These are phyloP conservation scores for Salix koriyanagi DNA, from an alignment of 345 rosid species.

Conservation along the genomic window DNA sequence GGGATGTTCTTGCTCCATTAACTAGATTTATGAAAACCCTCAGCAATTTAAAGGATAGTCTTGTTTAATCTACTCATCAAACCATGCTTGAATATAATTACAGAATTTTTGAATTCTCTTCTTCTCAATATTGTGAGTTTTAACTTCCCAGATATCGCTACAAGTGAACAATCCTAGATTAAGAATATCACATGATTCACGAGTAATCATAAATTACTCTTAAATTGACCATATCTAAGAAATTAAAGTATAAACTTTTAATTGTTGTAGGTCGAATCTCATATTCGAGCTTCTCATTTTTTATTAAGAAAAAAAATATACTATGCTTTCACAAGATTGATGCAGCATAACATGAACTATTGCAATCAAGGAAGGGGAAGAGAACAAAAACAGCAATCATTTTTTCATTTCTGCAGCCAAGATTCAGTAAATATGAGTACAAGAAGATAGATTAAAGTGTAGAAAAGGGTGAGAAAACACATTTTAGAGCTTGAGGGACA, in stretches of 20 bases:
- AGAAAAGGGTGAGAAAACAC: slow-evolving; percentile 1
- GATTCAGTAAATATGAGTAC: slow-evolving; percentile 19
- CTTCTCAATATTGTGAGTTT: not conserved
- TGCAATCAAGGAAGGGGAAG: not conserved
- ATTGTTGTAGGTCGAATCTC: not conserved
- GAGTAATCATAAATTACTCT: not conserved
- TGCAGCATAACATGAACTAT: not conserved
- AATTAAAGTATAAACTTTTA: not conserved
- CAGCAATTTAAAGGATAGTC: too few species aligned
- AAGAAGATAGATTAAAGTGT: slow-evolving; percentile 1
- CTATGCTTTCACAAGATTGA: not conserved
- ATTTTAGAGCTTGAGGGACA: slow-evolving; percentile 61
- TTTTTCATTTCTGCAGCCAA: slow-evolving; percentile 3
- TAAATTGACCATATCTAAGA: not conserved
- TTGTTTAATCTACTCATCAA: too few species aligned
- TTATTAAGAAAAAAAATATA: too few species aligned
- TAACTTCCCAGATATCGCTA: not conserved
- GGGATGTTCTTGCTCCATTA: too few species aligned
- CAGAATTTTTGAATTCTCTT: not conserved
- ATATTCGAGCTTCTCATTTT: not conserved
- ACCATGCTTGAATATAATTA: too few species aligned
- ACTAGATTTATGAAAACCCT: too few species aligned
- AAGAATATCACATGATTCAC: not conserved
- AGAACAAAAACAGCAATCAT: too few species aligned
- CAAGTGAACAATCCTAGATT: not conserved